Conservation (phyloP, 371 early-diverging fungal genomes). For the Sanchytrium tribonematis region DNA sequence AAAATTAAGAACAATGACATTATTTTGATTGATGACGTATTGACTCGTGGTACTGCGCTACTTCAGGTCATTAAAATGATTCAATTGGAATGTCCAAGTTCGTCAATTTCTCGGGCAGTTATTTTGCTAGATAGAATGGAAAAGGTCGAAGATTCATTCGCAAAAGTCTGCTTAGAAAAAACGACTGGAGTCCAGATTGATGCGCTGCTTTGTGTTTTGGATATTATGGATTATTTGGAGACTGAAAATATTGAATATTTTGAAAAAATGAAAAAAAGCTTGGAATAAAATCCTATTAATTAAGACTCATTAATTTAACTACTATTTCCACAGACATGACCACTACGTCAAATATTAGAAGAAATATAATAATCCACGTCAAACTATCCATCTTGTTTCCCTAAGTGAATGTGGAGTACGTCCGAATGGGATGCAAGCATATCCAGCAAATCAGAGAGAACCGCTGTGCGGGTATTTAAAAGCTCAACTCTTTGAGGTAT, state of each 20-base stretch:
- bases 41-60: conserved; percentile 92
- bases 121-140: neutral
- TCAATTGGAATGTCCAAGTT: conserved; percentile 12
- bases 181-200: neutral
- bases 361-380: neutral
- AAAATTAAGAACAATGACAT: conserved; percentile 31
- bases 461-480: conserved; percentile 42
- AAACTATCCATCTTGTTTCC: neutral
- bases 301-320: neutral
- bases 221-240: neutral
- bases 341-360: neutral
- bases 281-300: no score
- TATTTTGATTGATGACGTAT: conserved; percentile 85
- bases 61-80: conserved; percentile 59
- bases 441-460: conserved; percentile 47
- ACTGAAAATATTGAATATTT: neutral
- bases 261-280: no score
- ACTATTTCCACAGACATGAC: neutral
- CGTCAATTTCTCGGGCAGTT: neutral
- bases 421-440: conserved; percentile 20
- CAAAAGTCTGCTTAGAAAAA: neutral
- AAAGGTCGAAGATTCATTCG: neutral
- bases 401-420: no score
- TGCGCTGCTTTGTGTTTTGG: neutral
- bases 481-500: conserved; percentile 50